Evolutionary conservation across 169 alveolate genomes (phyloP).

Genomic region (Plasmodium billcollinsi): DNA sequence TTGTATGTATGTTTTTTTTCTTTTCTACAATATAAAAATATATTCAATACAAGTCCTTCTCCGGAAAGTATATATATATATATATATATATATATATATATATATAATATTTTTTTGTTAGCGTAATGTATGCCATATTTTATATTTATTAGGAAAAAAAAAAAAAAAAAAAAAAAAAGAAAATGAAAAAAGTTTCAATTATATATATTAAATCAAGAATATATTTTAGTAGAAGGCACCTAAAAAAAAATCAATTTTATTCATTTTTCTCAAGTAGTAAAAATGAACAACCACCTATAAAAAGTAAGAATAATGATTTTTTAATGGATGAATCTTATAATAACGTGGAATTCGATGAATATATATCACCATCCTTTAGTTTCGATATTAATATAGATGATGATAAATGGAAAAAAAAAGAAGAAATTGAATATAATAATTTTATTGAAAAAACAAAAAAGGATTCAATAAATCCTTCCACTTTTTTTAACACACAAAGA

Average conservation of each 20-base stretch:
- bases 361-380: slow-evolving; percentile 13
- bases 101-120: neutral
- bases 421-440: slow-evolving; percentile 46
- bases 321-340: neutral
- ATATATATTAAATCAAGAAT: slow-evolving; percentile 11
- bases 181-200: slow-evolving; percentile 36
- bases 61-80: too few species aligned
- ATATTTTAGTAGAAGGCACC: neutral
- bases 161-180: too few species aligned
- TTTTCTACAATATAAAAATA: too few species aligned
- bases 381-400: slow-evolving; percentile 58
- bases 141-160: neutral
- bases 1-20: too few species aligned
- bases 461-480: neutral
- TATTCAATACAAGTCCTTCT: too few species aligned
- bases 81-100: too few species aligned
- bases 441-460: slow-evolving; percentile 17
- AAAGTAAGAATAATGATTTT: neutral
- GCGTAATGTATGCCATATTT: slow-evolving; percentile 2
- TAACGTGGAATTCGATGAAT: slow-evolving; percentile 49
- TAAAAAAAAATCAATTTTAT: slow-evolving; percentile 1
- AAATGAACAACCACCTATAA: slow-evolving; percentile 4
- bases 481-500: too few species aligned
- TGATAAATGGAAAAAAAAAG: slow-evolving; percentile 45
- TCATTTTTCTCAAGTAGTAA: neutral